These are phyloP conservation scores for Citeromyces siamensis DNA, from an alignment of 1,139 yeast genomes.

Conservation along the genomic window DNA sequence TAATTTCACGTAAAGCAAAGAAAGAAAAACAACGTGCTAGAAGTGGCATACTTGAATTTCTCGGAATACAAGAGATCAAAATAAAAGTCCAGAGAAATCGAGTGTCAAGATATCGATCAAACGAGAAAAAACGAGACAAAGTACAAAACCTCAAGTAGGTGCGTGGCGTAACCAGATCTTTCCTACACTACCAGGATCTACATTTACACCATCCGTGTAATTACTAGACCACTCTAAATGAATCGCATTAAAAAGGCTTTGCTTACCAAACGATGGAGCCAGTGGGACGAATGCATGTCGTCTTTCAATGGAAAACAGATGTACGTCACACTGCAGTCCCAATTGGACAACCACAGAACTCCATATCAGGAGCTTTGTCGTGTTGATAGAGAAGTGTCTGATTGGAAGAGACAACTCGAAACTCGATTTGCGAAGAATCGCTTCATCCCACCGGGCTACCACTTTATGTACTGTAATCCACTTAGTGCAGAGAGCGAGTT, in stretches of 20 bases:
- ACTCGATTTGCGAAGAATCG: conserved; percentile 12
- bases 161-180: no score
- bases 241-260: not conserved
- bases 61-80: no score
- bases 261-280: not conserved
- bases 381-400: not conserved
- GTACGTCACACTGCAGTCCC: not conserved
- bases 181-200: no score
- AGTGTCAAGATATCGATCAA: no score
- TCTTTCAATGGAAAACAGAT: not conserved
- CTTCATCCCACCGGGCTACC: conserved; percentile 40
- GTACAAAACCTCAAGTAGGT: no score
- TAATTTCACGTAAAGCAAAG: no score
- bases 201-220: no score
- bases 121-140: no score
- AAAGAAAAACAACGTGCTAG: no score
- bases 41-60: no score
- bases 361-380: not conserved
- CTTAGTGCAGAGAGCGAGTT: conserved; percentile 32
- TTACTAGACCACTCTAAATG: no score
- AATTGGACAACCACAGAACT: not conserved
- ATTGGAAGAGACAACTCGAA: not conserved
- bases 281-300: not conserved
- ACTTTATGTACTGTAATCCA: conserved; percentile 53
- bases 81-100: no score